A percentile compares a stretch with the other conserved stretches of the same genome.
Evolutionary conservation across 768 basidiomycete genomes (phyloP).

Genomic region (Mycena crocata): DNA sequence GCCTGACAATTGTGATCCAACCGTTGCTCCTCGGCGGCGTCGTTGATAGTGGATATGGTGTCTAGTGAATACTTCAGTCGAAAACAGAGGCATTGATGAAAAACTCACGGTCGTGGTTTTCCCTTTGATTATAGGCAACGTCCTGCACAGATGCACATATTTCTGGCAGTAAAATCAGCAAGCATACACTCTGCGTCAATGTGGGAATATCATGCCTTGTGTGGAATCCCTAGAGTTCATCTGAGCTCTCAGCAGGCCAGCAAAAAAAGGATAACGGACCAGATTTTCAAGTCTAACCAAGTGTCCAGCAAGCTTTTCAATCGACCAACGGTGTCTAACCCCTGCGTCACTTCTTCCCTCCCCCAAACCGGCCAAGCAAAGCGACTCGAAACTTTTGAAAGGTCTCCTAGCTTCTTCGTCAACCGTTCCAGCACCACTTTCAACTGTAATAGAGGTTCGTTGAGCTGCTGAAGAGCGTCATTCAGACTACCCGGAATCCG

Average conservation of each 20-base stretch:
- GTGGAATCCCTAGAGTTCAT: background rate
- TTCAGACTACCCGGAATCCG: too few relatives aligned
- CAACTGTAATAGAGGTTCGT: too few relatives aligned
- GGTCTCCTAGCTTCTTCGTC: too few relatives aligned
- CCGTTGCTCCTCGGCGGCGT: background rate
- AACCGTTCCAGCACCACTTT: too few relatives aligned
- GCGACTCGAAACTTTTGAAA: too few relatives aligned
- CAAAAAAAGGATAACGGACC: background rate
- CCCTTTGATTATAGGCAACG: background rate
- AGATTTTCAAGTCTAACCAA: background rate
- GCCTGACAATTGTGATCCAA: background rate
- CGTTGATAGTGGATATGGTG: background rate
- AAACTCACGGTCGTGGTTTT: background rate
- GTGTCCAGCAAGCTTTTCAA: background rate
- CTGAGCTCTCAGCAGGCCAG: too few relatives aligned
- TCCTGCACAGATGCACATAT: background rate
- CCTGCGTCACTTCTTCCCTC: background rate
- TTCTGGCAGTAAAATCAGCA: background rate
- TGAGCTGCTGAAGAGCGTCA: too few relatives aligned
- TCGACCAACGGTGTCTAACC: background rate
- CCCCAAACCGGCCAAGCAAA: too few relatives aligned
- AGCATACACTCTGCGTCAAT: background rate
- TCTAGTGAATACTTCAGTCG: background rate
- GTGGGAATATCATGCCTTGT: background rate
- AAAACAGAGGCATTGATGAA: background rate